These are phyloP conservation scores for Yueomyces sp. DNA, from an alignment of 1,139 yeast genomes.

Conservation along the genomic window DNA sequence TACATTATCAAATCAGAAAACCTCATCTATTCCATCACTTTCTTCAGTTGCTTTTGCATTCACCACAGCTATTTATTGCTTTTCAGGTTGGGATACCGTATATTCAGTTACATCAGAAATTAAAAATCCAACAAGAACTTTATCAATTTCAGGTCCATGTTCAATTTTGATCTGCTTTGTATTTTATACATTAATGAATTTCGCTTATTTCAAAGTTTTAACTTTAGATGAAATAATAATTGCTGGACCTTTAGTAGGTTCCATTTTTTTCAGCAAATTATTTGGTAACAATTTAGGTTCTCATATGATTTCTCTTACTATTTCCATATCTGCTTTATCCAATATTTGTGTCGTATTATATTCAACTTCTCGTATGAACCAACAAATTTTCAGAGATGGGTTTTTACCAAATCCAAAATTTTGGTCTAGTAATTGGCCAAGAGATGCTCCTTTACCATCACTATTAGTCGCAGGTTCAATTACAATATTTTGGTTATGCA, in stretches of 20 bases:
- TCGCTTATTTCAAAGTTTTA: slow-evolving; percentile 44
- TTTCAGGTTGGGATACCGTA: slow-evolving; percentile 53
- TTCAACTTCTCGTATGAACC: slow-evolving; percentile 48
- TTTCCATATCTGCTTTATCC: slow-evolving; percentile 50
- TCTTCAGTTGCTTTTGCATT: slow-evolving; percentile 44
- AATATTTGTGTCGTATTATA: slow-evolving; percentile 52
- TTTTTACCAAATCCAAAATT: slow-evolving; percentile 39
- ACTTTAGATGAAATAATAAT: slow-evolving; percentile 40
- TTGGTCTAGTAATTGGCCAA: slow-evolving; percentile 47
- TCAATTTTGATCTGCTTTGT: slow-evolving; percentile 36
- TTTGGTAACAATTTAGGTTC: slow-evolving; percentile 43
- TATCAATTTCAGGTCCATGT: slow-evolving; percentile 48
- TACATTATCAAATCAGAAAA: slow-evolving; percentile 16
- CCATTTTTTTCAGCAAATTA: slow-evolving; percentile 42
- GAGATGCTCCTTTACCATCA: slow-evolving; percentile 44
- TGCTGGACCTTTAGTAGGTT: slow-evolving; percentile 48
- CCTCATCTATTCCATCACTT: slow-evolving; percentile 21
- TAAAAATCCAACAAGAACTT: slow-evolving; percentile 43
- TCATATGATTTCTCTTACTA: slow-evolving; percentile 40
- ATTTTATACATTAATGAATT: slow-evolving; percentile 41
- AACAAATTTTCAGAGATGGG: slow-evolving; percentile 54
- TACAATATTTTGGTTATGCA: slow-evolving; percentile 28
- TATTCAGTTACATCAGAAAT: slow-evolving; percentile 53
- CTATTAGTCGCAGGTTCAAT: slow-evolving; percentile 23
- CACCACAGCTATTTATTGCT: slow-evolving; percentile 47